Evolutionary conservation across 495 filamentous ascomycete species (phyloP).

Genomic region (Clohesyomyces aquaticus): DNA sequence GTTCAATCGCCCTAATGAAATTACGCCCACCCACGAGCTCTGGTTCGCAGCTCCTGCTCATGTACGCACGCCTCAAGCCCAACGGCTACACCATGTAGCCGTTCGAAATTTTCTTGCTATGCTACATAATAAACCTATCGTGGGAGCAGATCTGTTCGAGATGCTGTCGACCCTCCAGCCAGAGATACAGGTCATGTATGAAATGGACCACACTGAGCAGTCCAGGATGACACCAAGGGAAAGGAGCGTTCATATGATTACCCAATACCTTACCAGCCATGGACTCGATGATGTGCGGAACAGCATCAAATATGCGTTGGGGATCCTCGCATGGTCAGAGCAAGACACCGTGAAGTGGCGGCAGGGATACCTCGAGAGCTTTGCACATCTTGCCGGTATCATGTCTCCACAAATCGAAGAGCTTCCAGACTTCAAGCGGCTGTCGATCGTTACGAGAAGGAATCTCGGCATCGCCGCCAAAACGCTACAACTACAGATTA

Average conservation of each 20-base stretch:
- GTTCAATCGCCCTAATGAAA: slow-evolving; percentile 5
- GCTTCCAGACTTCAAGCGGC: slow-evolving; percentile 59
- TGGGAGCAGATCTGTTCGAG: slow-evolving; percentile 40
- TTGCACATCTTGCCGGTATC: slow-evolving; percentile 70
- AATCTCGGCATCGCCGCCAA: slow-evolving; percentile 65
- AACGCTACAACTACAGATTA: slow-evolving; percentile 64
- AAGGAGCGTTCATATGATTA: slow-evolving; percentile 39
- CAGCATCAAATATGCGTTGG: slow-evolving; percentile 62
- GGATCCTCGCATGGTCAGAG: slow-evolving; percentile 68
- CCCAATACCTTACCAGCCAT: slow-evolving; percentile 30
- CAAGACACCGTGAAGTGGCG: slow-evolving; percentile 62
- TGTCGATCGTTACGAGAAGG: slow-evolving; percentile 66
- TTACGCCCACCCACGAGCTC: slow-evolving; percentile 38
- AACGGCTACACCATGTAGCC: slow-evolving; percentile 41
- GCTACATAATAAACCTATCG: slow-evolving; percentile 42
- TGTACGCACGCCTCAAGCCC: slow-evolving; percentile 20
- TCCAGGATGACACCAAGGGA: slow-evolving; percentile 25
- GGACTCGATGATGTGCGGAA: slow-evolving; percentile 66
- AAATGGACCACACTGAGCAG: slow-evolving; percentile 37
- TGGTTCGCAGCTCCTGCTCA: slow-evolving; percentile 42
- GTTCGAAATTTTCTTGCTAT: slow-evolving; percentile 43
- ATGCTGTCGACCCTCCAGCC: slow-evolving; percentile 41
- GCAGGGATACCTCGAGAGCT: slow-evolving; percentile 69
- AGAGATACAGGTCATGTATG: slow-evolving; percentile 42
- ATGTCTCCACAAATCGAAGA: slow-evolving; percentile 57